Percentiles rank a stretch among this genome's conserved stretches.
Conservation (phyloP, 1,139 yeast species). For the Kodamaea plutei region DNA sequence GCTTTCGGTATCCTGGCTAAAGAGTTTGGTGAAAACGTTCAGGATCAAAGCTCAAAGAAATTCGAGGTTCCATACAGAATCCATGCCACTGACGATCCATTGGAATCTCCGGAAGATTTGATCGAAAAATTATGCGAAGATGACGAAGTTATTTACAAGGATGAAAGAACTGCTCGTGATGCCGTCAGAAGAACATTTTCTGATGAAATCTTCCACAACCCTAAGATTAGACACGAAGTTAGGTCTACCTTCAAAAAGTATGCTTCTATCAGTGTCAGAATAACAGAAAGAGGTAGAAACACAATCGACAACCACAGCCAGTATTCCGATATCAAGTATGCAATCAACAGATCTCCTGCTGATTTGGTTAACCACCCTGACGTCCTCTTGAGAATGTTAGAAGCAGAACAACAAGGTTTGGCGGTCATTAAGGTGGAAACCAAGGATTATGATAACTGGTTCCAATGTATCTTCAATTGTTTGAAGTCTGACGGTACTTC, state of each 20-base stretch:
- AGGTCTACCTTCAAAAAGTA: conserved; percentile 65
- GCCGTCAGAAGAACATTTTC: conserved; percentile 75
- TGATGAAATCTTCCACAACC: conserved; percentile 78
- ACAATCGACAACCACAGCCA: conserved; percentile 79
- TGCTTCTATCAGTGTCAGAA: conserved; percentile 67
- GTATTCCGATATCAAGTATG: conserved; percentile 88
- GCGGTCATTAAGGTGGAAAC: conserved; percentile 46
- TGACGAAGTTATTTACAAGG: conserved; percentile 54
- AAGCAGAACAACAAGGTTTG: conserved; percentile 73
- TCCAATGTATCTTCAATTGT: conserved; percentile 49
- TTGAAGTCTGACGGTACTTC: conserved; percentile 81
- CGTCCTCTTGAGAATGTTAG: conserved; percentile 79
- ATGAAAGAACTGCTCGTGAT: conserved; percentile 60
- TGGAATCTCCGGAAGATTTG: conserved; percentile 59
- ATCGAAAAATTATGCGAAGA: conserved; percentile 54
- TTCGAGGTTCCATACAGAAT: conserved; percentile 55
- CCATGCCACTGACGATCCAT: conserved; percentile 72
- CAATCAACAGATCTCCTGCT: conserved; percentile 70
- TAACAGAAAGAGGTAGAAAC: conserved; percentile 84
- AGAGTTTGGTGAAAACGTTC: conserved; percentile 80
- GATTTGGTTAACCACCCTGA: conserved; percentile 77
- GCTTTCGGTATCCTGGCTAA: conserved; percentile 76
- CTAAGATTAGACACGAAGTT: conserved; percentile 72
- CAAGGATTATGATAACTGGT: conserved; percentile 41
- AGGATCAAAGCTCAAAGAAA: conserved; percentile 49